Evolutionary conservation across 2,329 filamentous ascomycete species (phyloP), one percentile per base, ranked within the genome.

Genomic region (Hypoxylon sp.): DNA sequence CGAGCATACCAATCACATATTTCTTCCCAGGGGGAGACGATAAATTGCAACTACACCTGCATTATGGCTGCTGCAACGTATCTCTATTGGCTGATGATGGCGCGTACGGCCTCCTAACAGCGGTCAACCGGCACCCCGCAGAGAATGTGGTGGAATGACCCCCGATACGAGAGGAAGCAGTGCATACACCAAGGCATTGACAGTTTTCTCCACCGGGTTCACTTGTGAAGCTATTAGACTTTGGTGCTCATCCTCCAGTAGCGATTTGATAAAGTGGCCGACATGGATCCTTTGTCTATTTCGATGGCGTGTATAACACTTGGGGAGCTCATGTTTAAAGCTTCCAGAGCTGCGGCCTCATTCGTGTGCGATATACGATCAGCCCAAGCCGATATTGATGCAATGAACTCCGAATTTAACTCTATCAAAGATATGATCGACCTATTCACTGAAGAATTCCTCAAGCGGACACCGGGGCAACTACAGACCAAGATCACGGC

Each of bases 281-380:
- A n/a, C 8, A 60, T 44, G 46, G 56, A 52, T 17, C 56, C 47
- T 17, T 44, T 60, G 44, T 60, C 56, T 60, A 60, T 60, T 22
- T 60, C 35, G 11, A 51, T 44, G 33, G 56, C 56, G 9, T 60
- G 56, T n/a, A 29, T 60, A 14, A 33, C 46, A 9, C 24, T 60
- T 33, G 47, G 19, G 2, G 47, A 44, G 3, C 26, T 48, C 11
- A 48, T 48, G 17, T 37, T 37, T 13, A 57, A 48, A 5, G 44
- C 31, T 10, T 48, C 54, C 33, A 33, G 13, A 42, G 42, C 19
- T 11, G 42, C 26, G 0, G 13, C 42, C n/a, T 37, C 54, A 4
- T 48, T 57, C 24, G 17, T 57, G 29, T 6, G 54, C 19, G 29
- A n/a, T 26, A n/a, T 57, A 22, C 54, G 42, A 57, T 11, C 44